Conservation (phyloP, 2,329 filamentous ascomycete species). For the Cercospora janseana region DNA sequence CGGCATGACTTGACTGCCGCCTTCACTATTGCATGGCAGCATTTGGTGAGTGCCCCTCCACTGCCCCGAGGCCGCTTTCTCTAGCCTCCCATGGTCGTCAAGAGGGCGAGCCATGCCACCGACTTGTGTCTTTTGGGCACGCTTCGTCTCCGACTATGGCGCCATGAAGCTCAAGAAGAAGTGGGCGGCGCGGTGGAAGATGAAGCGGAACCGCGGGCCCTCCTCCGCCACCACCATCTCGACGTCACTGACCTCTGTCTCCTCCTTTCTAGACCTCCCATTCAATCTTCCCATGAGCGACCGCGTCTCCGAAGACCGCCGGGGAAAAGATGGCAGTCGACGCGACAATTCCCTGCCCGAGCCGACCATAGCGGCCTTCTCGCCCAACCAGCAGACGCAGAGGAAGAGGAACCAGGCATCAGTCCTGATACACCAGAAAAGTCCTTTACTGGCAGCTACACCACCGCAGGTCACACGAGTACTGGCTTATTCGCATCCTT, state of each 20-base stretch:
- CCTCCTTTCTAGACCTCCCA: conserved; percentile 24
- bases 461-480: conserved; percentile 92
- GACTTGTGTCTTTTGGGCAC: conserved; percentile 8
- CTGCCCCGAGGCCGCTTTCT: conserved; percentile 6
- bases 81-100: neutral
- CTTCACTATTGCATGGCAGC: conserved; percentile 25
- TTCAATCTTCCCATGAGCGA: conserved; percentile 28
- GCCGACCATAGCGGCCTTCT: conserved; percentile 86
- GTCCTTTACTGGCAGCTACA: conserved; percentile 84
- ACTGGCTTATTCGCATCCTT: conserved; percentile 92
- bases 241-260: conserved; percentile 4
- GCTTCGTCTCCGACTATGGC: conserved; percentile 8
- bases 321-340: conserved; percentile 20
- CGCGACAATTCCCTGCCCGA: conserved; percentile 35
- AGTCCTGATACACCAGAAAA: conserved; percentile 95
- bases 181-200: conserved; percentile 9
- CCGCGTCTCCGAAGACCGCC: conserved; percentile 19
- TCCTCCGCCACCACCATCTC: conserved; percentile 1
- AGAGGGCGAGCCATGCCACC: conserved; percentile 1
- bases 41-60: conserved; percentile 27
- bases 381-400: conserved; percentile 68
- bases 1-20: conserved; percentile 14
- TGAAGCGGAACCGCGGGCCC: neutral
- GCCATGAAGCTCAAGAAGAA: conserved; percentile 14
- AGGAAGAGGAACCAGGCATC: conserved; percentile 25